These are phyloP conservation scores for Raphanus hybrid DNA, from an alignment of 441 rosid species.

Conservation along the genomic window DNA sequence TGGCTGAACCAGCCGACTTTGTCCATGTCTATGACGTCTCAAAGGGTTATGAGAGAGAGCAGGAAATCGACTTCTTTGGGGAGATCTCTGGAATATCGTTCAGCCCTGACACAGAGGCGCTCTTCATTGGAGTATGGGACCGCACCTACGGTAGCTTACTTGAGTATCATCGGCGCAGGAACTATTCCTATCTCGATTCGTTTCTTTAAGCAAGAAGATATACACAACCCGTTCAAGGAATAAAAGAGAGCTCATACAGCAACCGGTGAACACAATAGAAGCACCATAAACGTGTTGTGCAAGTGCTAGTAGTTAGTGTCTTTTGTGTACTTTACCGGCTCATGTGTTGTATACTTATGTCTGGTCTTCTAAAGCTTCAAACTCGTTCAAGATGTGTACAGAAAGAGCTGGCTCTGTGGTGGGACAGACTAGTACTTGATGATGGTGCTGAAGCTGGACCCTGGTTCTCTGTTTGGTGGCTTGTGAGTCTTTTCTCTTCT, in stretches of 20 bases:
- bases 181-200: slow-evolving; percentile 61
- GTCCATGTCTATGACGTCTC: slow-evolving; percentile 62
- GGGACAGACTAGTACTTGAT: slow-evolving; percentile 21
- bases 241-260: slow-evolving; percentile 22
- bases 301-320: slow-evolving; percentile 24
- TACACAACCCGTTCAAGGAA: slow-evolving; percentile 5
- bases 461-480: slow-evolving; percentile 24
- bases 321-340: slow-evolving; percentile 17
- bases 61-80: slow-evolving; percentile 66
- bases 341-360: slow-evolving; percentile 19
- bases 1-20: slow-evolving; percentile 72
- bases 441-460: slow-evolving; percentile 6
- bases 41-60: slow-evolving; percentile 62
- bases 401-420: slow-evolving; percentile 17
- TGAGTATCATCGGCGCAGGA: slow-evolving; percentile 35
- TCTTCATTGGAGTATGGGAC: slow-evolving; percentile 1
- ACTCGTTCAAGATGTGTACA: slow-evolving; percentile 26
- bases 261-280: slow-evolving; percentile 19
- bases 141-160: not conserved
- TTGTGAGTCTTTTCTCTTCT: slow-evolving; percentile 24
- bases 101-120: slow-evolving; percentile 14
- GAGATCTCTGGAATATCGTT: slow-evolving; percentile 51
- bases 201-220: slow-evolving; percentile 40
- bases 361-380: slow-evolving; percentile 1
- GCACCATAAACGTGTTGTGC: slow-evolving; percentile 33